phyloP scores from a whole-genome alignment of 129 eudicot species.

The Arctium lappa region DNA sequence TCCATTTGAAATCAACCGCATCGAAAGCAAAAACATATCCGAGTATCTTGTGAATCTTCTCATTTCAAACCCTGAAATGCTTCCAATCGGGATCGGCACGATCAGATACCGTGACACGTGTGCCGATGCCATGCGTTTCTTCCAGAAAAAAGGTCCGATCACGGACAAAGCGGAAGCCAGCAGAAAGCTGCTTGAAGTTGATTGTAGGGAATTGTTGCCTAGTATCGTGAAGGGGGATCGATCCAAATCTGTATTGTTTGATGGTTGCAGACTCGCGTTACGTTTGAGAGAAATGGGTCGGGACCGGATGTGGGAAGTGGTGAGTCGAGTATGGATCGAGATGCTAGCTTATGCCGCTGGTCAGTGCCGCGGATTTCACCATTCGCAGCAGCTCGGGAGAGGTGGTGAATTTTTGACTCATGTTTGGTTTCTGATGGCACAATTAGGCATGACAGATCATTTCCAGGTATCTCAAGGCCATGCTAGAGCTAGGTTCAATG shows the following conservation, averaged over 20 bases:
- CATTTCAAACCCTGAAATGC: constrained; percentile 37
- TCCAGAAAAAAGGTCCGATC: constrained; percentile 19
- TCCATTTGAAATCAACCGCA: neutral
- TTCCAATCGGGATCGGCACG: constrained; percentile 50
- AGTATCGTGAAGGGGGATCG: constrained; percentile 50
- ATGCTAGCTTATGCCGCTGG: constrained; percentile 42
- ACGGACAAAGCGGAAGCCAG: constrained; percentile 25
- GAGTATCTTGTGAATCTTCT: constrained; percentile 49
- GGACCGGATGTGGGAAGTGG: constrained; percentile 32
- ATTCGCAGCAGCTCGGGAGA: constrained; percentile 47
- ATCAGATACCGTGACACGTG: constrained; percentile 49
- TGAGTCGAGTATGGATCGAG: constrained; percentile 51
- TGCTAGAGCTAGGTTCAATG: constrained; percentile 58
- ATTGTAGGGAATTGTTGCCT: constrained; percentile 35
- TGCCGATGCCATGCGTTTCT: constrained; percentile 47
- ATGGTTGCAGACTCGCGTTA: constrained; percentile 46
- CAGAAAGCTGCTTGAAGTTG: constrained; percentile 38
- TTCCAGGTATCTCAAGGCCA: constrained; percentile 57
- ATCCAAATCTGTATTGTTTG: constrained; percentile 50
- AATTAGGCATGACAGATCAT: constrained; percentile 60
- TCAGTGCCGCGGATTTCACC: constrained; percentile 44
- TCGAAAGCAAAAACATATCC: constrained; percentile 42
- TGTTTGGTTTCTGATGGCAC: constrained; percentile 74
- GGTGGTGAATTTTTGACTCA: constrained; percentile 65
- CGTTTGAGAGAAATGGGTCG: constrained; percentile 18